These are phyloP conservation scores for Sordariomycetes sp. DNA, from an alignment of 2,329 filamentous ascomycete genomes.

Conservation along the genomic window DNA sequence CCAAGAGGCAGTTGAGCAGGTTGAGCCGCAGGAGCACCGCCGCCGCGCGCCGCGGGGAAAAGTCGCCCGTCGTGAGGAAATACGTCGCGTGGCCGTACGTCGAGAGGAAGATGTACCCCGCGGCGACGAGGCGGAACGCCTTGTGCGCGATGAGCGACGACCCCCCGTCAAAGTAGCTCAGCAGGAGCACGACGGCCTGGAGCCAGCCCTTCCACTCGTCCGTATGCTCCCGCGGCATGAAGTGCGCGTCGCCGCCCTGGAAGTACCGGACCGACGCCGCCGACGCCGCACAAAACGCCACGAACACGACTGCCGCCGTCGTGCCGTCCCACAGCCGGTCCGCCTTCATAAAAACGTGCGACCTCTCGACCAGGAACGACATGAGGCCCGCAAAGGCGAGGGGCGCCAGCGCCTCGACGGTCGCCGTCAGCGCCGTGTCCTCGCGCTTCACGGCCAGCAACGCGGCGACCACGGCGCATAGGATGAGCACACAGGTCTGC, in stretches of 20 bases:
- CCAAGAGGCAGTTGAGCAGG: conserved; percentile 35
- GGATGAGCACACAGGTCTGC: conserved; percentile 11
- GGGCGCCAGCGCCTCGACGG: background rate
- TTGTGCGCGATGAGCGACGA: conserved; percentile 37
- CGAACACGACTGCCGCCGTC: background rate
- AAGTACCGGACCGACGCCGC: background rate
- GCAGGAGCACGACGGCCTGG: conserved; percentile 38
- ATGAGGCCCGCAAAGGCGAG: background rate
- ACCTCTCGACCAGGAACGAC: conserved; percentile 5
- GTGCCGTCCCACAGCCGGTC: conserved; percentile 1
- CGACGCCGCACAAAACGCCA: background rate
- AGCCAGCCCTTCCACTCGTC: conserved; percentile 57
- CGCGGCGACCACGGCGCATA: conserved; percentile 13
- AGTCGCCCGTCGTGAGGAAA: conserved; percentile 42
- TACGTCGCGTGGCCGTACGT: conserved; percentile 48
- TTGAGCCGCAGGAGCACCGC: conserved; percentile 43
- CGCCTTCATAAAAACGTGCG: conserved; percentile 5
- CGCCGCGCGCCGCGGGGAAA: conserved; percentile 36
- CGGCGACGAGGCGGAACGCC: conserved; percentile 36
- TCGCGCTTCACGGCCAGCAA: conserved; percentile 9
- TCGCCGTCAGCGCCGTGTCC: background rate
- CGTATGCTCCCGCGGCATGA: conserved; percentile 38
- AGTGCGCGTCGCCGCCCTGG: conserved; percentile 9
- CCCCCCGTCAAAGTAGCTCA: conserved; percentile 40
- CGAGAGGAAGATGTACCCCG: conserved; percentile 48